Evolutionary conservation across 805 yeast genomes (phyloP).

Genomic region (Wickerhamiella azyma): DNA sequence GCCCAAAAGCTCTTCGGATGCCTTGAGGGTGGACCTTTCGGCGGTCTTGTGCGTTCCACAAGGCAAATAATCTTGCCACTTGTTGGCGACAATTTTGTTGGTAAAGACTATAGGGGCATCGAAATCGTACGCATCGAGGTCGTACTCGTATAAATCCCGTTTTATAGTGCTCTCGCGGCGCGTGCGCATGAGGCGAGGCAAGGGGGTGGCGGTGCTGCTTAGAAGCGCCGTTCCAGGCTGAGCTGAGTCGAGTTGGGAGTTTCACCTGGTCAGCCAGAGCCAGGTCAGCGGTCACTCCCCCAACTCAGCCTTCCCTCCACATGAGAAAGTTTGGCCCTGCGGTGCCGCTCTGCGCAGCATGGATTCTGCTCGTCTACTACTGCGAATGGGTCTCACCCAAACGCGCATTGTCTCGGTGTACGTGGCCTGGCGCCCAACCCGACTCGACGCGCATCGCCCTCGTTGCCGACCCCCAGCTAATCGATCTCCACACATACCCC

Average conservation of each 20-base stretch:
- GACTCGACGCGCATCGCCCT: constrained; percentile 32
- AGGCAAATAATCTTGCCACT: background rate
- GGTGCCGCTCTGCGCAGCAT: constrained; percentile 21
- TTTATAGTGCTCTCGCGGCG: constrained; percentile 2
- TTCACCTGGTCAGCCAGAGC: too few relatives aligned
- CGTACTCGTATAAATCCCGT: constrained; percentile 15
- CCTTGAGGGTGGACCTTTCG: background rate
- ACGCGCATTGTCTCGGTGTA: constrained; percentile 34
- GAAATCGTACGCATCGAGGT: constrained; percentile 11
- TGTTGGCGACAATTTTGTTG: background rate
- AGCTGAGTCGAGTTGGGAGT: background rate
- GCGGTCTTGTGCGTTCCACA: background rate
- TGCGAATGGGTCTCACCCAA: constrained; percentile 41
- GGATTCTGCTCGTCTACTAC: constrained; percentile 37
- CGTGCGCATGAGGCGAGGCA: constrained; percentile 6
- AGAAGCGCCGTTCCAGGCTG: background rate
- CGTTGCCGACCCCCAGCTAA: constrained; percentile 88
- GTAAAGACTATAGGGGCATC: constrained; percentile 10
- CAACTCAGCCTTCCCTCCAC: background rate
- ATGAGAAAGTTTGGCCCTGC: constrained; percentile 1
- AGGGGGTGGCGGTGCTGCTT: background rate
- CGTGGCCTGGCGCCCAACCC: constrained; percentile 35
- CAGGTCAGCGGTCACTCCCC: too few relatives aligned
- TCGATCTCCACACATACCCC: constrained; percentile 82
- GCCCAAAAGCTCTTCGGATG: background rate